Evolutionary conservation across 73 alveolate species (phyloP), one percentile per base, ranked within the genome.

Genomic region (Stentor coeruleus): DNA sequence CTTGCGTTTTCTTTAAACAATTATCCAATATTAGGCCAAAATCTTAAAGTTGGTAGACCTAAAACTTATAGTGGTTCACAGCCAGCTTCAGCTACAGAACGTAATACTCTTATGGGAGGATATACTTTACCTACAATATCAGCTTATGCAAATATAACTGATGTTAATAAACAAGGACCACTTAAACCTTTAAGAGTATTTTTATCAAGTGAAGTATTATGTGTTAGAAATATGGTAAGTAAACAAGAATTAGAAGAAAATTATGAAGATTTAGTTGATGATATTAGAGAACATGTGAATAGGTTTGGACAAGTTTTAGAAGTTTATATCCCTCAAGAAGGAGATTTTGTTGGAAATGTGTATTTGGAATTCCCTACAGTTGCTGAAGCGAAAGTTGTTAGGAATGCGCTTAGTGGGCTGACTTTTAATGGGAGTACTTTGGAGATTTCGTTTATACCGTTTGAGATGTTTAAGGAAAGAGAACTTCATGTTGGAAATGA

Each of bases 21-120:
- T 35, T 35, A 40, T 20, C 42, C 58, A 0, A n/a, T 39, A 49
- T 36, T 80, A 35, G 59, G 84, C 6, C 55, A 84, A 72, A 77
- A 83, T 3, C 76, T 85, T 31, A 85, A 81, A 36, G 88, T 85
- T 3, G 87, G 87, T 6, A 85, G 85, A 39, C 85, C 91, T 28
- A 81, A 58, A 83, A 85, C 81, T 28, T 59, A 79, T 58, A 41
- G 26, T 35, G 74, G 72, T 14, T 38, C 26, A 14, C 59, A 75
- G 83, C 72, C 72, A 1, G 83, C 83, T 75, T 39, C 82, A 79
- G 85, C 84, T 15, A 80, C 37, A 0, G 74, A 79, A 38, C 26
- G 66, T 30, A 28, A 36, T 4, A 76, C 57, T 26, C 26, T 81
- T 28, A 81, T 73, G 38, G 59, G 55, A 20, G 59, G 85, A 84